phyloP scores from a whole-genome alignment of 805 yeast species.

The Candida odintsovae region DNA sequence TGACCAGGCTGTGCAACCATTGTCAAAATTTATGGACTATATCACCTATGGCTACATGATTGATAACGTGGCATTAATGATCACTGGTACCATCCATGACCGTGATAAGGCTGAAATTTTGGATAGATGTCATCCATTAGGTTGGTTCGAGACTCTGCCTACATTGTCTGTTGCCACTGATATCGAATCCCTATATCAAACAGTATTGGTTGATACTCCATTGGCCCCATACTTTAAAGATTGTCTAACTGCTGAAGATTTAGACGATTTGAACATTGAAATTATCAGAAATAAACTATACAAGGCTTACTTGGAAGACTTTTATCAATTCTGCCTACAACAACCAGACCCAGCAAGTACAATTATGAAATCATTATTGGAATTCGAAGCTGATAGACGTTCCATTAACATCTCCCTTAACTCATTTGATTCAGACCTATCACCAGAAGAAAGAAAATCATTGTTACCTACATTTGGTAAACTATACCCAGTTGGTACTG shows the following conservation, averaged over 20 bases:
- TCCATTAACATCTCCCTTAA: constrained; percentile 87
- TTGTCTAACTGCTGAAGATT: constrained; percentile 78
- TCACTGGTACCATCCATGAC: constrained; percentile 95
- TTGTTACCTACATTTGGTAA: constrained; percentile 82
- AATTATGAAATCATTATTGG: constrained; percentile 70
- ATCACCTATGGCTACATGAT: constrained; percentile 97
- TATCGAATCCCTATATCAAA: constrained; percentile 84
- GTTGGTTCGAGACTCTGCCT: constrained; percentile 98
- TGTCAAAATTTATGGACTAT: constrained; percentile 81
- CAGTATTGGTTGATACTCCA: constrained; percentile 94
- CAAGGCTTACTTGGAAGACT: constrained; percentile 90
- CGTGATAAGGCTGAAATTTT: constrained; percentile 86
- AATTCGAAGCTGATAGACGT: constrained; percentile 93
- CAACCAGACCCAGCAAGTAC: constrained; percentile 77
- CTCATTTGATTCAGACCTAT: constrained; percentile 77
- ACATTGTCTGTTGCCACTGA: constrained; percentile 93
- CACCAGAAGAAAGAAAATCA: constrained; percentile 61
- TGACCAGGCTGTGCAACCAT: constrained; percentile 75
- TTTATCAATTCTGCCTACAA: constrained; percentile 54
- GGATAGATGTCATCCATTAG: constrained; percentile 91
- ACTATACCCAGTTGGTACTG: constrained; percentile 63
- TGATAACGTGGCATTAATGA: constrained; percentile 92
- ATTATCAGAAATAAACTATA: constrained; percentile 86
- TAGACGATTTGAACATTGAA: constrained; percentile 94
- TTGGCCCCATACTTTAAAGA: constrained; percentile 93